These are phyloP conservation scores for Phytopythium litorale DNA, from an alignment of 352 stramenopile genomes.

Conservation along the genomic window DNA sequence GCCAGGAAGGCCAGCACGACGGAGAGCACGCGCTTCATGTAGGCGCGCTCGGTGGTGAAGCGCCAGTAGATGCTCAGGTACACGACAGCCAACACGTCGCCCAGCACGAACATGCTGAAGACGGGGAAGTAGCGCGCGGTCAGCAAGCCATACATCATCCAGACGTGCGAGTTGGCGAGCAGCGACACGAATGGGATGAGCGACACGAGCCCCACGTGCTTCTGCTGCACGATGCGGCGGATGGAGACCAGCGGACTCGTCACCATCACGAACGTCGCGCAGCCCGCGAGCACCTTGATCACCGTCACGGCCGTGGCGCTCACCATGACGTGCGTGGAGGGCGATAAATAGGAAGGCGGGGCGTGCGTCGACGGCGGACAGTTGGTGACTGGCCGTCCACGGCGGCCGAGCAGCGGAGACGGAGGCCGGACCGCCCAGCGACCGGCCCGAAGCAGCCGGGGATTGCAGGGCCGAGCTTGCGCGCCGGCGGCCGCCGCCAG, in stretches of 20 bases:
- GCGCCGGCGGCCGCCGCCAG: background rate
- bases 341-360: background rate
- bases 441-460: conserved; percentile 2
- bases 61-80: conserved; percentile 27
- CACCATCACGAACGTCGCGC: conserved; percentile 22
- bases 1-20: conserved; percentile 13
- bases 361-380: too few species aligned
- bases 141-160: conserved; percentile 32
- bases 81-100: conserved; percentile 19
- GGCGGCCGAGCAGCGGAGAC: too few species aligned
- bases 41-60: conserved; percentile 21
- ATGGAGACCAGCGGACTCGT: conserved; percentile 25
- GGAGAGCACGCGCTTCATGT: conserved; percentile 14
- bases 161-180: conserved; percentile 30
- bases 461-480: conserved; percentile 6
- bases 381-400: too few species aligned
- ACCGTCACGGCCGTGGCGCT: conserved; percentile 17
- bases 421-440: too few species aligned
- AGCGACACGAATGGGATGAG: conserved; percentile 31
- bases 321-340: conserved; percentile 10
- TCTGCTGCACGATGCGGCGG: conserved; percentile 20
- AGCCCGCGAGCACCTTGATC: conserved; percentile 22
- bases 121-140: conserved; percentile 37
- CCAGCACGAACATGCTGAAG: conserved; percentile 34
- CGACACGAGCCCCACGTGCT: conserved; percentile 23